Evolutionary conservation across 208 protist genomes (phyloP).

Genomic region (Leishmania braziliensis): DNA sequence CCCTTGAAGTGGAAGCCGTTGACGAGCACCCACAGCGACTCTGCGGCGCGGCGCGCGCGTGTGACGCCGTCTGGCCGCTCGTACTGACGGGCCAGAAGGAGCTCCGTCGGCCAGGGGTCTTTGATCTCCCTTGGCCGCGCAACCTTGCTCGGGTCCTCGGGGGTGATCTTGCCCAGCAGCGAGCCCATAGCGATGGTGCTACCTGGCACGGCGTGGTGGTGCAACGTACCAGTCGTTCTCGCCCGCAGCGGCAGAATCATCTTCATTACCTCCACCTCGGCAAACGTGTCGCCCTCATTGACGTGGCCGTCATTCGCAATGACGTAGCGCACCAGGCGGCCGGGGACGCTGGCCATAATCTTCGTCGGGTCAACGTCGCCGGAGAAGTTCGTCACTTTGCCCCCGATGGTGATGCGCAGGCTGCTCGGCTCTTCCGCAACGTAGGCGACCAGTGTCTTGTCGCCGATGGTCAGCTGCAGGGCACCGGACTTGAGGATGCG

Average conservation of each 20-base stretch:
- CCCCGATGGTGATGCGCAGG: slow-evolving; percentile 91
- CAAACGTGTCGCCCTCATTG: slow-evolving; percentile 84
- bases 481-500: slow-evolving; percentile 83
- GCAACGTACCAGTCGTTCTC: slow-evolving; percentile 75
- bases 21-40: slow-evolving; percentile 78
- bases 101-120: slow-evolving; percentile 65
- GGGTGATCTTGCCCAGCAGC: slow-evolving; percentile 91
- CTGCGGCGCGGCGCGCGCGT: slow-evolving; percentile 57
- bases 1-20: slow-evolving; percentile 69
- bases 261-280: slow-evolving; percentile 99
- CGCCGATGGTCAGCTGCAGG: slow-evolving; percentile 75
- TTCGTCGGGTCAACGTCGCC: slow-evolving; percentile 96
- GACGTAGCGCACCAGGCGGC: slow-evolving; percentile 96
- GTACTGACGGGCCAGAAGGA: slow-evolving; percentile 50
- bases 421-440: slow-evolving; percentile 91
- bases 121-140: slow-evolving; percentile 52
- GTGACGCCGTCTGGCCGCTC: slow-evolving; percentile 70
- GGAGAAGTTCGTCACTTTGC: slow-evolving; percentile 91
- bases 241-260: slow-evolving; percentile 96
- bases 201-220: slow-evolving; percentile 82
- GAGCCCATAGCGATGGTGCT: slow-evolving; percentile 93
- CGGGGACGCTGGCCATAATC: slow-evolving; percentile 91
- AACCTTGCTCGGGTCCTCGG: slow-evolving; percentile 94
- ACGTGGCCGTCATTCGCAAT: slow-evolving; percentile 93
- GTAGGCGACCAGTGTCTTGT: slow-evolving; percentile 90